Conservation (phyloP, 2,329 filamentous ascomycete genomes). For the Amesomyces nigricolor region DNA sequence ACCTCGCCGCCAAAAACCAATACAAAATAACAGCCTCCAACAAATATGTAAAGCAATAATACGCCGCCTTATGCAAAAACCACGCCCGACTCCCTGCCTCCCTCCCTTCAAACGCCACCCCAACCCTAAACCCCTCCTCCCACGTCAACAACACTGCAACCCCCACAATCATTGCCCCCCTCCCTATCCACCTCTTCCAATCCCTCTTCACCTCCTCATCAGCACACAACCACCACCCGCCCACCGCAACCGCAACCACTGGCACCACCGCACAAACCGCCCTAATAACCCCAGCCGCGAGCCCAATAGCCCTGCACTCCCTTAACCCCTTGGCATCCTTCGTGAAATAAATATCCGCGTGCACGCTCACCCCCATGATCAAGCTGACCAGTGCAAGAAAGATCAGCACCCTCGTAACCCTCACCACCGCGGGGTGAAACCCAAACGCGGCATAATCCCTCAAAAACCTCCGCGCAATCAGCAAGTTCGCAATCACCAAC, state of each 20-base stretch:
- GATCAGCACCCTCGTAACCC: conserved; percentile 44
- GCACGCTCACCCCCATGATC: conserved; percentile 49
- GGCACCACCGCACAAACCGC: conserved; percentile 54
- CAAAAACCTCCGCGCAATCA: conserved; percentile 57
- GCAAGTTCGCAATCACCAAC: conserved; percentile 57
- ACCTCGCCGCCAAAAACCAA: conserved; percentile 41
- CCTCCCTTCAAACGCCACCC: conserved; percentile 41
- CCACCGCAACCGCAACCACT: conserved; percentile 42
- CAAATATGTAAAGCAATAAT: conserved; percentile 59
- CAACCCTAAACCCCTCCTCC: conserved; percentile 53
- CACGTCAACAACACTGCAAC: conserved; percentile 46
- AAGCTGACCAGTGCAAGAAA: conserved; percentile 36
- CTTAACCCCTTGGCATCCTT: conserved; percentile 38
- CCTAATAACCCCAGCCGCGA: conserved; percentile 51
- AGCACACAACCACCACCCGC: background rate
- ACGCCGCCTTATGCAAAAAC: conserved; percentile 54
- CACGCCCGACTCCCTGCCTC: conserved; percentile 44
- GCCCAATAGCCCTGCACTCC: conserved; percentile 49
- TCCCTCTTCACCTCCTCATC: conserved; percentile 23
- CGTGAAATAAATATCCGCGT: conserved; percentile 51
- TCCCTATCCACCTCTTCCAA: conserved; percentile 45
- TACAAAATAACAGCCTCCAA: conserved; percentile 54
- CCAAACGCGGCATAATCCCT: conserved; percentile 40
- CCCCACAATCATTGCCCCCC: conserved; percentile 47
- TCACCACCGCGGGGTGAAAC: conserved; percentile 43